phyloP scores from a whole-genome alignment of 2,329 filamentous ascomycete genomes.

The Phaeosphaeriaceae sp. region DNA sequence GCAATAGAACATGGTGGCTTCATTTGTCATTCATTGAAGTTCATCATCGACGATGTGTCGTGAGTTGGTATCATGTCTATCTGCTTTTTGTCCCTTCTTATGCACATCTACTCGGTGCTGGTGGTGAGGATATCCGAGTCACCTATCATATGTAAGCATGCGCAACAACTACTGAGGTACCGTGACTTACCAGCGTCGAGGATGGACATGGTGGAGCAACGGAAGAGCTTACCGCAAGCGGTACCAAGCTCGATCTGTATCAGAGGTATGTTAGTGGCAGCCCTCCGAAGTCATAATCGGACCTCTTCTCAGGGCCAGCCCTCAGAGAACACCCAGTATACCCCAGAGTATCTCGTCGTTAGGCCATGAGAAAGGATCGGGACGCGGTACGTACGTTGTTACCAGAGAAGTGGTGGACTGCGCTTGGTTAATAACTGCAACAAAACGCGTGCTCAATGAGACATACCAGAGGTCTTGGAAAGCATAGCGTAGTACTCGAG shows the following conservation, averaged over 20 bases:
- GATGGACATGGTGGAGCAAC: conserved; percentile 96
- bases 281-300: conserved; percentile 85
- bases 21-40: conserved; percentile 37
- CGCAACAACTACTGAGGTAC: neutral
- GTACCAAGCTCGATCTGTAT: conserved; percentile 95
- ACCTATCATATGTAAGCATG: conserved; percentile 36
- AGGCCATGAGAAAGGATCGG: conserved; percentile 46
- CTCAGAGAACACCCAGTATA: conserved; percentile 47
- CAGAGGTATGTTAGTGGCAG: conserved; percentile 65
- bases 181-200: conserved; percentile 76
- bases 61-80: conserved; percentile 35
- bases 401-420: conserved; percentile 94
- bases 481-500: conserved; percentile 75
- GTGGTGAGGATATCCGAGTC: conserved; percentile 95
- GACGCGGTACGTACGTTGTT: conserved; percentile 85
- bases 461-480: conserved; percentile 73
- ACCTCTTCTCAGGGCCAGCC: conserved; percentile 90
- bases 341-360: conserved; percentile 42
- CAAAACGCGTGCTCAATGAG: neutral
- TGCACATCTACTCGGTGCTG: conserved; percentile 54
- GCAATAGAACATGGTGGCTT: conserved; percentile 22
- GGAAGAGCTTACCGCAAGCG: conserved; percentile 98
- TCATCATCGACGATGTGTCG: conserved; percentile 27
- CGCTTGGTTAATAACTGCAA: neutral
- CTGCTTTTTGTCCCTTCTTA: conserved; percentile 12